Conservation (phyloP, 228 moss, liverwort and hornwort species). For the Sphagnum magellanicum region DNA sequence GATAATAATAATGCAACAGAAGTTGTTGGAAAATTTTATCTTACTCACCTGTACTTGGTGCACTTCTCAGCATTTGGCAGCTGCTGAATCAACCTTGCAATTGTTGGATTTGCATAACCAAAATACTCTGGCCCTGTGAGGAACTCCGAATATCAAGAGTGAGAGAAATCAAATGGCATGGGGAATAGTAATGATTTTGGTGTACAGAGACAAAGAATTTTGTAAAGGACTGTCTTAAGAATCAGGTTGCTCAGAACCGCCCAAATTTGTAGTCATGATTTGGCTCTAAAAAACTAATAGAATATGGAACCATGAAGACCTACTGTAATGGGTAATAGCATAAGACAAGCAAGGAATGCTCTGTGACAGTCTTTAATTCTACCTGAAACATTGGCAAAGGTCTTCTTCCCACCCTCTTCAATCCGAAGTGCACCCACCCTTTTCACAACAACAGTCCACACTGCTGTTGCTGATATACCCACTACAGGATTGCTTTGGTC, state of each 20-base stretch:
- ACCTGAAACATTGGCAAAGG: constrained; percentile 95
- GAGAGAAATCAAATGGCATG: too few relatives aligned
- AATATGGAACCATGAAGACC: too few relatives aligned
- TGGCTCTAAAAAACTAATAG: too few relatives aligned
- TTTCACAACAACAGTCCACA: constrained; percentile 91
- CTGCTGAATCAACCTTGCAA: constrained; percentile 83
- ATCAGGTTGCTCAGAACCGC: too few relatives aligned
- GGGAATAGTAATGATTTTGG: too few relatives aligned
- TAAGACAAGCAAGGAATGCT: too few relatives aligned
- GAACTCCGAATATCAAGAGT: neutral
- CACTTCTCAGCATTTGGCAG: constrained; percentile 80
- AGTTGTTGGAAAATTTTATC: too few relatives aligned
- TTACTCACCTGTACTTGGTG: constrained; percentile 65
- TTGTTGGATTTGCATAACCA: constrained; percentile 89
- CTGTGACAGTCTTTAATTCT: neutral
- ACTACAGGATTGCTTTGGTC: constrained; percentile 84
- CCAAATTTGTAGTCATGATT: too few relatives aligned
- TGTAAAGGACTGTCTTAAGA: too few relatives aligned
- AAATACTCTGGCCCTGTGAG: constrained; percentile 82
- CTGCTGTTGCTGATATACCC: constrained; percentile 89
- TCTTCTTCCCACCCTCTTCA: constrained; percentile 93
- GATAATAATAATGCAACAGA: too few relatives aligned
- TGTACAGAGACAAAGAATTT: too few relatives aligned
- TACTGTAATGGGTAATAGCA: too few relatives aligned
- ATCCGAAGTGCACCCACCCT: constrained; percentile 89